phyloP scores from a whole-genome alignment of 1,284 basidiomycete species.

The Marasmius oreades region DNA sequence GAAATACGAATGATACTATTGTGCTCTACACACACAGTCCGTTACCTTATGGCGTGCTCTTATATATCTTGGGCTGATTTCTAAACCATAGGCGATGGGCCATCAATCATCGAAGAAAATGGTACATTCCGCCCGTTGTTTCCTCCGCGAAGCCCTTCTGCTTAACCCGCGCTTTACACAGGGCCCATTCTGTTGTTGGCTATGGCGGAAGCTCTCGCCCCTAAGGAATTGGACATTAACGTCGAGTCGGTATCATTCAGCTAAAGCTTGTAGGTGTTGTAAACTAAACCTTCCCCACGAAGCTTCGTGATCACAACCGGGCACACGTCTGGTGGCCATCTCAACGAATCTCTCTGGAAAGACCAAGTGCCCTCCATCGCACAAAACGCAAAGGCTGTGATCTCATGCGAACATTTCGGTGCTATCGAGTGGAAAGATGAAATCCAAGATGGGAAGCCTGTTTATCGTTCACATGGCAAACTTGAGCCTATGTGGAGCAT shows the following conservation, averaged over 20 bases:
- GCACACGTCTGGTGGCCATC: conserved; percentile 25
- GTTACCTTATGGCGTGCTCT: not conserved
- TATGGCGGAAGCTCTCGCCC: conserved; percentile 26
- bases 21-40: conserved; percentile 27
- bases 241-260: conserved; percentile 22
- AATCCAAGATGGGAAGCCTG: conserved; percentile 17
- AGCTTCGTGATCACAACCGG: conserved; percentile 30
- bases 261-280: no score
- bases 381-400: conserved; percentile 22
- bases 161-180: conserved; percentile 4
- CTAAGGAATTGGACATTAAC: conserved; percentile 20
- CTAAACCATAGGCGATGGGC: conserved; percentile 24
- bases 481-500: conserved; percentile 31
- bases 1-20: conserved; percentile 19
- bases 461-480: conserved; percentile 23
- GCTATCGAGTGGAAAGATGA: conserved; percentile 27
- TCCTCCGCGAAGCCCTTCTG: not conserved
- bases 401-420: conserved; percentile 27
- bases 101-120: conserved; percentile 27
- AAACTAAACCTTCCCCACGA: no score
- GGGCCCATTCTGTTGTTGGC: conserved; percentile 26
- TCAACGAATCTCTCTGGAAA: conserved; percentile 28
- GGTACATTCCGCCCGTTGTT: conserved; percentile 16
- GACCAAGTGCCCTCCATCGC: conserved; percentile 20
- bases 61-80: not conserved